Conservation (phyloP, 1,139 yeast genomes). For the Protomyces inundatus region DNA sequence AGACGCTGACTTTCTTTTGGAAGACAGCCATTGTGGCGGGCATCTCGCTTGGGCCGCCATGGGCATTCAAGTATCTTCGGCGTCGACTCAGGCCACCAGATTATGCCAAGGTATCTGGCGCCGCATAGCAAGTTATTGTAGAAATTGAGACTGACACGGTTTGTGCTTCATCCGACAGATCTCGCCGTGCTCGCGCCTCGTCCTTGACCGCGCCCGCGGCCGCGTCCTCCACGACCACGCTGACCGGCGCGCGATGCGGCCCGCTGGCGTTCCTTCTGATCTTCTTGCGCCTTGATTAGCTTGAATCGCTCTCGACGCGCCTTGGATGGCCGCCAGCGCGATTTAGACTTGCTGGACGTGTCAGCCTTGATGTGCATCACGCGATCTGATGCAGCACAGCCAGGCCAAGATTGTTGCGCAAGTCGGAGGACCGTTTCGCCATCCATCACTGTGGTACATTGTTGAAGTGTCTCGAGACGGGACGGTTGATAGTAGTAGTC, state of each 20-base stretch:
- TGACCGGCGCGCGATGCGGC: not conserved
- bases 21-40: slow-evolving; percentile 60
- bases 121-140: not conserved
- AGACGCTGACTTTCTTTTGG: slow-evolving; percentile 60
- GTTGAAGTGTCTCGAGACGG: not conserved
- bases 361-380: not conserved
- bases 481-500: not conserved
- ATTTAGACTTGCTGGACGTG: not conserved
- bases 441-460: not conserved
- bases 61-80: slow-evolving; percentile 71
- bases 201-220: slow-evolving; percentile 1
- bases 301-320: slow-evolving; percentile 15
- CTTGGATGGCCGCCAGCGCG: slow-evolving; percentile 12
- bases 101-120: slow-evolving; percentile 46
- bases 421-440: not conserved
- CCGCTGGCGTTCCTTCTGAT: not conserved
- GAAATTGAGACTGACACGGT: not conserved
- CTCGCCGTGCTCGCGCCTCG: not conserved
- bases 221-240: slow-evolving; percentile 1
- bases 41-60: slow-evolving; percentile 79
- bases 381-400: not conserved
- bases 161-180: not conserved
- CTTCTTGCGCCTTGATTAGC: not conserved
- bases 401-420: not conserved
- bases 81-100: slow-evolving; percentile 84